A percentile compares a stretch with the other conserved stretches of the same genome.
phyloP scores from a whole-genome alignment of 371 early-diverging fungal species.

The Nosema muscidifuracis region DNA sequence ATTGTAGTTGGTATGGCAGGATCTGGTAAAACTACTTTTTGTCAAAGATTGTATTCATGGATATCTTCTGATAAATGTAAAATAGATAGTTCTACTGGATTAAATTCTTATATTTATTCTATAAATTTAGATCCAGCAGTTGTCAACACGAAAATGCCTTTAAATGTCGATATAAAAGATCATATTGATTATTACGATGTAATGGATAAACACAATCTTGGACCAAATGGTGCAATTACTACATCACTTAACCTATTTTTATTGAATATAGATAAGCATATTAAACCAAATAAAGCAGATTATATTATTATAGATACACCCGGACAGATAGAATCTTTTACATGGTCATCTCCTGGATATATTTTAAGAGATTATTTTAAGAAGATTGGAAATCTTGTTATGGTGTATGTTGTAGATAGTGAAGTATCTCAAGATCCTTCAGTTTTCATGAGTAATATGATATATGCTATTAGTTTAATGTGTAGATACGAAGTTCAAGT shows the following conservation, averaged over 20 bases:
- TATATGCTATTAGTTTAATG: conserved; percentile 77
- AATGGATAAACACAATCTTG: conserved; percentile 93
- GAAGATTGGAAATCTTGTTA: conserved; percentile 15
- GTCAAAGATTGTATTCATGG: conserved; percentile 68
- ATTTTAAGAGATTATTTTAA: conserved; percentile 82
- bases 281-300: conserved; percentile 50
- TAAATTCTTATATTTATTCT: conserved; percentile 49
- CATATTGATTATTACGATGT: conserved; percentile 93
- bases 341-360: conserved; percentile 94
- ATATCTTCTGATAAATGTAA: conserved; percentile 43
- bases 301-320: conserved; percentile 93
- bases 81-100: conserved; percentile 45
- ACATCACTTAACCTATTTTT: conserved; percentile 87
- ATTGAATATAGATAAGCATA: conserved; percentile 88
- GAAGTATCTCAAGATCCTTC: conserved; percentile 79
- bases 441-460: conserved; percentile 98
- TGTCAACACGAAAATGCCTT: conserved; percentile 74
- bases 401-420: conserved; percentile 91
- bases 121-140: conserved; percentile 98
- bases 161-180: conserved; percentile 94
- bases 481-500: conserved; percentile 73
- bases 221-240: conserved; percentile 95
- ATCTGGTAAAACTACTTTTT: conserved; percentile 91
- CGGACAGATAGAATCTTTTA: conserved; percentile 99
- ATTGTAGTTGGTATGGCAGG: conserved; percentile 82